Evolutionary conservation across 768 basidiomycete species (phyloP), one percentile per base, ranked within the genome.

Genomic region (Tricholoma flavovirens): DNA sequence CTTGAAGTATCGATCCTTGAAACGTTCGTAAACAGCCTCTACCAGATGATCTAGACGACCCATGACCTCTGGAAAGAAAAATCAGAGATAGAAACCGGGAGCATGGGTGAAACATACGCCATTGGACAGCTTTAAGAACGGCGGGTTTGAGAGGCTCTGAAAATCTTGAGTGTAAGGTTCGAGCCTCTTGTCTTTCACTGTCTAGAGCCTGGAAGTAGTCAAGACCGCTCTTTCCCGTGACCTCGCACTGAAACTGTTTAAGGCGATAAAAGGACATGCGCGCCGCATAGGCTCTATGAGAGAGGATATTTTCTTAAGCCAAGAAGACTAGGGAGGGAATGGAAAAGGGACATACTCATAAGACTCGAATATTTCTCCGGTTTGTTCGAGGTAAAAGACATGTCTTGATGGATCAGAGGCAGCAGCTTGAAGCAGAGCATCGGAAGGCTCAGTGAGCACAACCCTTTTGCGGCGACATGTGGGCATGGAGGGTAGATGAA

Each of bases 241-340:
- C 92, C 75, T 98, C 96, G 69, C 96, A 98, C 67, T 96, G 93
- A 73, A 98, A 98, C 66, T 94, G 88, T 67, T 92, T 93, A 57
- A 91, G 81, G 54, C 86, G 83, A 76, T 97, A 97, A 78, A 97
- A 98, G 58, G 90, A 88, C 83, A 96, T 90, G 64, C 96, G 88
- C 32, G 90, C 83, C 45, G 89, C 83, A 76, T 96, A 98, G 21
- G 91, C 84, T 65, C 79, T 82, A 66, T 59, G 58, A 49, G 51
- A 62, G 38, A 52, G 49, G 59, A 46, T 22, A 49, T 54, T 60
- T 56, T 56, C n/a, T 55, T 63, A 53, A 64, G 64, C 58, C 46
- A 49, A 62, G 40, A 63, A 69, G 56, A 56, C 49, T 53, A 64
- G 64, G 62, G 67, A 54, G 63, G 60, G 62, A 66, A 64, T 49